Evolutionary conservation across 805 yeast genomes (phyloP).

Genomic region (Metschnikowia borealis): DNA sequence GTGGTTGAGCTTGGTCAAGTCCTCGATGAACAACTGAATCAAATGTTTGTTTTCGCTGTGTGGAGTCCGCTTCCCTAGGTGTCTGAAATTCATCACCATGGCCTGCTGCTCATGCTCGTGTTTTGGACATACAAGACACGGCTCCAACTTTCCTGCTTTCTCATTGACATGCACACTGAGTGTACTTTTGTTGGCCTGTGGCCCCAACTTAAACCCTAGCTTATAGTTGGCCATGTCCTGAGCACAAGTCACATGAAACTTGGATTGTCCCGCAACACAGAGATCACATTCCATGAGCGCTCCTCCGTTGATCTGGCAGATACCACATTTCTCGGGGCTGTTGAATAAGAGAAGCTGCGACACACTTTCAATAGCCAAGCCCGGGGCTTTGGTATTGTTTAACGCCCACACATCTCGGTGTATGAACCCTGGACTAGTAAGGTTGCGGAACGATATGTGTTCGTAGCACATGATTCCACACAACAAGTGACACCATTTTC

Average conservation of each 20-base stretch:
- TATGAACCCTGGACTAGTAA: slow-evolving; percentile 10
- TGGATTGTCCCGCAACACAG: slow-evolving; percentile 30
- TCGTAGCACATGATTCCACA: slow-evolving; percentile 60
- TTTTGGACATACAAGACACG: slow-evolving; percentile 41
- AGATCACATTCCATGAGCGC: slow-evolving; percentile 44
- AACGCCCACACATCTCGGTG: slow-evolving; percentile 6
- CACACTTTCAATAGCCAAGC: slow-evolving; percentile 26
- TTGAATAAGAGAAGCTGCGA: slow-evolving; percentile 27
- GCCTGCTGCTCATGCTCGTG: slow-evolving; percentile 27
- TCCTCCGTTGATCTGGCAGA: slow-evolving; percentile 48
- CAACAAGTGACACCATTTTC: slow-evolving; percentile 72
- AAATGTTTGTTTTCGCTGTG: slow-evolving; percentile 34
- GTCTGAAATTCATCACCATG: slow-evolving; percentile 24
- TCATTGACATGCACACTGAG: slow-evolving; percentile 19
- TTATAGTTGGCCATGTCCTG: slow-evolving; percentile 41
- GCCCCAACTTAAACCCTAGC: slow-evolving; percentile 50
- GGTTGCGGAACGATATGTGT: slow-evolving; percentile 21
- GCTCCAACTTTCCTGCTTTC: slow-evolving; percentile 38
- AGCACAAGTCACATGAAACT: slow-evolving; percentile 57
- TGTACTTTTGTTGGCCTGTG: slow-evolving; percentile 16
- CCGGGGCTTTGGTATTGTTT: slow-evolving; percentile 6
- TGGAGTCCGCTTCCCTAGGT: slow-evolving; percentile 21
- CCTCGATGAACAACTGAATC: slow-evolving; percentile 39
- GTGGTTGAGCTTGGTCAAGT: slow-evolving; percentile 19
- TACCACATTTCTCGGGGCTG: slow-evolving; percentile 35